Evolutionary conservation across 495 filamentous ascomycete species (phyloP).

Genomic region (Gamarada debralockiae): DNA sequence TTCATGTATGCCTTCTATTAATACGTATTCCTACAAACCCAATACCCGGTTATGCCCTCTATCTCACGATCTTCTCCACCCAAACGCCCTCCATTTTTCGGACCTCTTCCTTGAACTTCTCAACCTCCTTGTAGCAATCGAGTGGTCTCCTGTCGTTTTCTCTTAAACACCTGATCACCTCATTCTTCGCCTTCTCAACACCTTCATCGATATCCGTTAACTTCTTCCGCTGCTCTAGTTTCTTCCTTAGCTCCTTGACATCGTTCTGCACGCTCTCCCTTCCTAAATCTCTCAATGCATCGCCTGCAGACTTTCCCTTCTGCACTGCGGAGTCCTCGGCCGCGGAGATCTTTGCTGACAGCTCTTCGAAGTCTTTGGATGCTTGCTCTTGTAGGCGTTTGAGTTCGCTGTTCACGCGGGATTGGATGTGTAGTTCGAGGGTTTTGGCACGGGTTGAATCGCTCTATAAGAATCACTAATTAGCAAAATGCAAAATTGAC

Average conservation of each 20-base stretch:
- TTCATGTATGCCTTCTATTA: slow-evolving; percentile 13
- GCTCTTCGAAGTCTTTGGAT: slow-evolving; percentile 52
- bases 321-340: slow-evolving; percentile 21
- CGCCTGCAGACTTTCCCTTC: slow-evolving; percentile 28
- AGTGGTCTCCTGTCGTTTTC: slow-evolving; percentile 85
- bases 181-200: slow-evolving; percentile 68
- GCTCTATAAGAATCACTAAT: slow-evolving; percentile 50
- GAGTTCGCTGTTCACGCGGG: slow-evolving; percentile 82
- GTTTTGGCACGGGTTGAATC: slow-evolving; percentile 79
- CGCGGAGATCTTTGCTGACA: slow-evolving; percentile 57
- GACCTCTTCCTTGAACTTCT: slow-evolving; percentile 83
- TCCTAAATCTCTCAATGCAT: slow-evolving; percentile 40
- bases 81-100: slow-evolving; percentile 78
- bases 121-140: slow-evolving; percentile 95
- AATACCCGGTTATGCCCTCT: slow-evolving; percentile 1
- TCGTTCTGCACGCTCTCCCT: slow-evolving; percentile 55
- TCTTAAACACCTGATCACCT: slow-evolving; percentile 78
- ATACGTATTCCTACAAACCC: slow-evolving; percentile 23
- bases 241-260: slow-evolving; percentile 68
- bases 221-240: slow-evolving; percentile 72
- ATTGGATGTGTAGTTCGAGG: slow-evolving; percentile 84
- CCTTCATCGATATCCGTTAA: slow-evolving; percentile 58
- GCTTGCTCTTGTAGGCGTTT: slow-evolving; percentile 62
- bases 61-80: slow-evolving; percentile 74
- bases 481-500: slow-evolving; percentile 9